Conservation (phyloP, 2,329 filamentous ascomycete genomes). For the Pestalotiopsis sp. region DNA sequence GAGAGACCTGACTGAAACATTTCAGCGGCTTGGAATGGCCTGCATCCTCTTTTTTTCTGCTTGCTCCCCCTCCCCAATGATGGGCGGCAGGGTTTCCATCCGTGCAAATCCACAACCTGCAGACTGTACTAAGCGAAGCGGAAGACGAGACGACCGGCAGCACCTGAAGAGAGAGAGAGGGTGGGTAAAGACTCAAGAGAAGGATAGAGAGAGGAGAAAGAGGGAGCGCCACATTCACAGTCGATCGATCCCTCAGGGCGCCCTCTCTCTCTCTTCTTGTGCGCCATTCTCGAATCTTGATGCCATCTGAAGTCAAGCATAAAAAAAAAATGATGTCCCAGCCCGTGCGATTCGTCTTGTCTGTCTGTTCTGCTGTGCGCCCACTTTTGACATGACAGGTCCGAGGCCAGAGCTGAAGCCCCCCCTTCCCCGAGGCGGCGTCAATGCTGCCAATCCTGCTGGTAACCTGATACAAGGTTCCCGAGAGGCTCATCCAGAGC, state of each 20-base stretch:
- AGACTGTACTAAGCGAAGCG: conserved; percentile 6
- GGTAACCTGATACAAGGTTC: not conserved
- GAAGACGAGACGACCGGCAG: not conserved
- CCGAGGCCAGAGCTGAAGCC: not conserved
- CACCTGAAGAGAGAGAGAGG: too few species aligned
- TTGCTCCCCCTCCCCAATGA: not conserved
- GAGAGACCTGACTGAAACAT: conserved; percentile 4
- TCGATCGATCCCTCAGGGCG: not conserved
- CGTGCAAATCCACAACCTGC: not conserved
- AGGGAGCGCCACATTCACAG: not conserved
- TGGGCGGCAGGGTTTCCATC: not conserved
- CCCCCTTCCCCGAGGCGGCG: not conserved
- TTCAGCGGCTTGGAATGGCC: conserved; percentile 5
- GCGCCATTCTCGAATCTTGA: not conserved
- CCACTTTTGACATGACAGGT: not conserved
- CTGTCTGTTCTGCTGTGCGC: not conserved
- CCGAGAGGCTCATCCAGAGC: not conserved
- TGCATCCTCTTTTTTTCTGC: not conserved
- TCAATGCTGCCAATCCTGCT: not conserved
- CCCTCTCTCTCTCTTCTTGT: not conserved
- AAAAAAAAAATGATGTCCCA: not conserved
- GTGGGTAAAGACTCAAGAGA: not conserved
- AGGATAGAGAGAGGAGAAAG: not conserved
- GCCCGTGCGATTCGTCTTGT: not conserved
- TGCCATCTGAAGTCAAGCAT: conserved; percentile 5